Conservation (phyloP, 495 filamentous ascomycete species). For the Xylaria palmicola region DNA sequence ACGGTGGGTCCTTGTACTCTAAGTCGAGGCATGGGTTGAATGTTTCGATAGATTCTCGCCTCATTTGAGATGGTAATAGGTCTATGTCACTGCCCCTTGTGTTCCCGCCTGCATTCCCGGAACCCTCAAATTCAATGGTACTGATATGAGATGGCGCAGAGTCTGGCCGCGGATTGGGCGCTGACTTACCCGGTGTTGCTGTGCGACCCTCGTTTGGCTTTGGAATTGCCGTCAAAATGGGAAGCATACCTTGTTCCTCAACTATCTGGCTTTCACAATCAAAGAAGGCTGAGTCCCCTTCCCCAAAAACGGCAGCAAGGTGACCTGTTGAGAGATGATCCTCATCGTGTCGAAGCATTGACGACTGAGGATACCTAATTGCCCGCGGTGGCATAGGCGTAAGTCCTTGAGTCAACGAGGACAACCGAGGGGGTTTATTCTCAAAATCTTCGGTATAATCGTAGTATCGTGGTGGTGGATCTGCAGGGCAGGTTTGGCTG, state of each 20-base stretch:
- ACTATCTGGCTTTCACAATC: slow-evolving; percentile 18
- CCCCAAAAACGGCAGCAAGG: slow-evolving; percentile 22
- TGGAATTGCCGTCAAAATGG: background rate
- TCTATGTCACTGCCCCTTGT: slow-evolving; percentile 28
- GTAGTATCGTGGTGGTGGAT: slow-evolving; percentile 43
- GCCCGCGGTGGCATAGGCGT: slow-evolving; percentile 36
- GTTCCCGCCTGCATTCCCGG: slow-evolving; percentile 11
- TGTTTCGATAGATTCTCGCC: slow-evolving; percentile 32
- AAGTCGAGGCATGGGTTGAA: slow-evolving; percentile 30
- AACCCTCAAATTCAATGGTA: slow-evolving; percentile 12
- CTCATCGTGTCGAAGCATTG: slow-evolving; percentile 29
- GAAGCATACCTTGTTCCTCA: slow-evolving; percentile 8
- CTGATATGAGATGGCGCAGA: slow-evolving; percentile 18
- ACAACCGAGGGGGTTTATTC: slow-evolving; percentile 16
- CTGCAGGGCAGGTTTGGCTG: slow-evolving; percentile 15
- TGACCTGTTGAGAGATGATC: slow-evolving; percentile 4
- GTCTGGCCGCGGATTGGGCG: slow-evolving; percentile 13
- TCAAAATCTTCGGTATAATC: slow-evolving; percentile 56
- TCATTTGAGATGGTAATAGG: slow-evolving; percentile 28
- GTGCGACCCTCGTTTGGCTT: background rate
- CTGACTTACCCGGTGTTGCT: slow-evolving; percentile 2
- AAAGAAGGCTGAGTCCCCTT: slow-evolving; percentile 25
- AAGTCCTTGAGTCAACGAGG: slow-evolving; percentile 28
- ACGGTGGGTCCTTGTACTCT: slow-evolving; percentile 22
- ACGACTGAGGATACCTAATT: slow-evolving; percentile 26